phyloP scores from a whole-genome alignment of 495 filamentous ascomycete genomes.

The Daldinia grandis region DNA sequence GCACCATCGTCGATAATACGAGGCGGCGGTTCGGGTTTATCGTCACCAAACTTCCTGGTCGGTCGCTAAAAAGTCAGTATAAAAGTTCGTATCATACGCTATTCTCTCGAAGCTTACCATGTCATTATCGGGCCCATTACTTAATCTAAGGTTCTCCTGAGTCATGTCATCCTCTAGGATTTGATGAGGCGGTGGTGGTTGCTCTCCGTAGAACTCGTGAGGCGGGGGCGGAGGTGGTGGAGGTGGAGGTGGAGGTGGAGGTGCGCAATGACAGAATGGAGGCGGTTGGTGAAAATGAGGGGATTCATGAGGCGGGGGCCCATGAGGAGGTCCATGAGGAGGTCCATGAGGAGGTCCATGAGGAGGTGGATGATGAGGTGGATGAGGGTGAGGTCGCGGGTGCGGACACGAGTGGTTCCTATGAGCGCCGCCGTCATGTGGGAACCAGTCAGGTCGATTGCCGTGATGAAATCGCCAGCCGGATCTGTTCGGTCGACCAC shows the following conservation, averaged over 20 bases:
- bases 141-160: constrained; percentile 2
- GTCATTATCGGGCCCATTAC: neutral
- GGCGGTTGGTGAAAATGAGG: constrained; percentile 33
- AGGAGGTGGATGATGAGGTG: constrained; percentile 19
- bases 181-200: constrained; percentile 5
- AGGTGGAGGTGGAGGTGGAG: constrained; percentile 12
- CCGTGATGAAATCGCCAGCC: constrained; percentile 33
- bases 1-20: constrained; percentile 1
- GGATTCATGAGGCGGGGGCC: constrained; percentile 21
- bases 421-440: constrained; percentile 21
- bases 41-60: neutral
- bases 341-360: constrained; percentile 24
- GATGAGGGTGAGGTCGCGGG: constrained; percentile 22
- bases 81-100: neutral
- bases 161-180: neutral
- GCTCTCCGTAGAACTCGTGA: constrained; percentile 8
- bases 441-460: constrained; percentile 31
- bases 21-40: constrained; percentile 7
- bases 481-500: constrained; percentile 11
- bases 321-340: constrained; percentile 23
- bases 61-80: constrained; percentile 27
- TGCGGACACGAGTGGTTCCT: constrained; percentile 39
- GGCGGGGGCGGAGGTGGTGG: neutral
- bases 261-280: constrained; percentile 38
- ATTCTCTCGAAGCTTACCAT: constrained; percentile 23